A percentile compares a stretch with the other conserved stretches of the same genome.
Evolutionary conservation across 495 filamentous ascomycete genomes (phyloP).

Genomic region (Daldinia decipiens): DNA sequence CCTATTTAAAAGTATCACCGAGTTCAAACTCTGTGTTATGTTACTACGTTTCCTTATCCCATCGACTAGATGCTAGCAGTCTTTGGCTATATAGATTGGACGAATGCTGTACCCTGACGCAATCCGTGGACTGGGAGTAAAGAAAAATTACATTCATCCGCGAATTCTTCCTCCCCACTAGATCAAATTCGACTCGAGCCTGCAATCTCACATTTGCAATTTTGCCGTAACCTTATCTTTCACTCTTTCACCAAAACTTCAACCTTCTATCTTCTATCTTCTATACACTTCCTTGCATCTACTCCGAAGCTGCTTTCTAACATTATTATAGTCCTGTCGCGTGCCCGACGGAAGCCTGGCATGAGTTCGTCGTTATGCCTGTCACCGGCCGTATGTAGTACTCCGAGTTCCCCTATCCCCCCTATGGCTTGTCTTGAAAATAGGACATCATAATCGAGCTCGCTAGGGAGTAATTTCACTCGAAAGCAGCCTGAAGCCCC

Average conservation of each 20-base stretch:
- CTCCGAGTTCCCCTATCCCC: neutral
- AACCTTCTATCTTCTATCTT: slow-evolving; percentile 4
- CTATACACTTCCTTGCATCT: too few relatives aligned
- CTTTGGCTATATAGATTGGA: neutral
- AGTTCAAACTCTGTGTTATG: slow-evolving; percentile 2
- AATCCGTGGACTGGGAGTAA: slow-evolving; percentile 14
- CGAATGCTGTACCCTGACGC: slow-evolving; percentile 6
- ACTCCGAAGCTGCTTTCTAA: slow-evolving; percentile 24
- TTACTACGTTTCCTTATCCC: neutral
- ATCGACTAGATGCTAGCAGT: neutral
- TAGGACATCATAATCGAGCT: neutral
- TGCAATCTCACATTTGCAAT: neutral
- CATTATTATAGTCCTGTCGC: slow-evolving; percentile 43
- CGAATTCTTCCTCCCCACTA: slow-evolving; percentile 28
- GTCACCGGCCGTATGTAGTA: slow-evolving; percentile 32
- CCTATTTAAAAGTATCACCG: neutral
- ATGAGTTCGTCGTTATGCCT: slow-evolving; percentile 44
- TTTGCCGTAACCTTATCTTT: slow-evolving; percentile 3
- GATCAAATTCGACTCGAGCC: slow-evolving; percentile 6
- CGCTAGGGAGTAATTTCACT: neutral
- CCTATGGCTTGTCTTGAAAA: neutral
- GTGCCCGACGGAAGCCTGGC: slow-evolving; percentile 34
- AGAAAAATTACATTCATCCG: slow-evolving; percentile 37
- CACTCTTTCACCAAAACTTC: slow-evolving; percentile 10
- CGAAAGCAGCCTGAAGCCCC: neutral